These are phyloP conservation scores for Noccaea bulbosa DNA, from an alignment of 345 rosid species.

Conservation along the genomic window DNA sequence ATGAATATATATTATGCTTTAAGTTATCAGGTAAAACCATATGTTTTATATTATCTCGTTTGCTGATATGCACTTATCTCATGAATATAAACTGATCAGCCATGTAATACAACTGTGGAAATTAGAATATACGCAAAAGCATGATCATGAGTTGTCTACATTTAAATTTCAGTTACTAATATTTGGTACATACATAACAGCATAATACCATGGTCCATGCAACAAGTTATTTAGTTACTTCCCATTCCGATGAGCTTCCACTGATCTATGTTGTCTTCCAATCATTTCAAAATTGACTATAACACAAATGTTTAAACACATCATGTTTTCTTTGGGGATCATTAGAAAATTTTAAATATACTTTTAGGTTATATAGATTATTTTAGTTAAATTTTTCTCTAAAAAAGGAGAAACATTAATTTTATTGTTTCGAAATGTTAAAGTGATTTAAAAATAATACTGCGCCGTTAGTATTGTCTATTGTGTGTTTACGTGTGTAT, in stretches of 20 bases:
- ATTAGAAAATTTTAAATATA: background rate
- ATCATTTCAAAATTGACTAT: background rate
- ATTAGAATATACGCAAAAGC: background rate
- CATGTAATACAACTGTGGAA: no score
- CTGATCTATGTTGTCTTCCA: background rate
- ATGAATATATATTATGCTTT: no score
- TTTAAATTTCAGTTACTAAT: background rate
- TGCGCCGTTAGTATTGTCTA: no score
- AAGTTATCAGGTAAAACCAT: no score
- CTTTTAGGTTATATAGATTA: background rate
- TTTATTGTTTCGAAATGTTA: background rate
- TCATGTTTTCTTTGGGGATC: background rate
- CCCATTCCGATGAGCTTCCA: background rate
- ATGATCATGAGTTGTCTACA: background rate
- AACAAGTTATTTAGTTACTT: background rate
- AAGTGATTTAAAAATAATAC: background rate
- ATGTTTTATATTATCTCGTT: no score
- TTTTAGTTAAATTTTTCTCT: background rate
- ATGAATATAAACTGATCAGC: no score
- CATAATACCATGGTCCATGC: background rate
- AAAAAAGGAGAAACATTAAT: background rate
- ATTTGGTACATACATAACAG: background rate
- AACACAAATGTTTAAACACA: background rate
- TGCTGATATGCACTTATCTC: no score
- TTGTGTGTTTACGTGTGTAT: background rate